Evolutionary conservation across 345 rosid genomes (phyloP).

Genomic region (Pelargonium nanum): DNA sequence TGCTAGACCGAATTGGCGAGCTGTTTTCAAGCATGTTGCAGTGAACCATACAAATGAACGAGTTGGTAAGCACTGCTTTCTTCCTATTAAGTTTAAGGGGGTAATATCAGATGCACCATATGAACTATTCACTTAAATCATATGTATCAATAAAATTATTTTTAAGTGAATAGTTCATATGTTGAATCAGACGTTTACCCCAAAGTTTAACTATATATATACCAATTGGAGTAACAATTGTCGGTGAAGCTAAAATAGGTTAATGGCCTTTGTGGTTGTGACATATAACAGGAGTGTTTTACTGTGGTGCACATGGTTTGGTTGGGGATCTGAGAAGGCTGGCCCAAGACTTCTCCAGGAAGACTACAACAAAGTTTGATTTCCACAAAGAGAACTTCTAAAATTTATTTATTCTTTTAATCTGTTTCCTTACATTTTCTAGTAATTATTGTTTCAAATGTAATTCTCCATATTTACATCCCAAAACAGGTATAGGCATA

Average conservation of each 20-base stretch:
- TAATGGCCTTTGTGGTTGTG: background rate
- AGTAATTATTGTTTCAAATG: no score
- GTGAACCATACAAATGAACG: slow-evolving; percentile 42
- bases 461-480: no score
- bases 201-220: no score
- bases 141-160: background rate
- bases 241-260: background rate
- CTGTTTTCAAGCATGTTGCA: slow-evolving; percentile 57
- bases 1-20: slow-evolving; percentile 61
- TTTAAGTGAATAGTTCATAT: background rate
- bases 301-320: slow-evolving; percentile 55
- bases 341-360: slow-evolving; percentile 64
- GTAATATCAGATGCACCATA: background rate
- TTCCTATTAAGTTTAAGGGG: background rate
- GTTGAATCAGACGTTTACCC: no score
- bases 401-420: background rate
- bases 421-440: no score
- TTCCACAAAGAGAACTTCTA: slow-evolving; percentile 78
- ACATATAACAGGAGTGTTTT: slow-evolving; percentile 46
- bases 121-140: background rate
- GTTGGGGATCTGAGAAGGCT: slow-evolving; percentile 43
- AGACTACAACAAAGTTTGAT: slow-evolving; percentile 66
- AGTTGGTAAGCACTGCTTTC: slow-evolving; percentile 41
- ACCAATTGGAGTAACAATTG: no score
- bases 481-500: no score